phyloP scores from a whole-genome alignment of 257 asterid genomes.

The Solanum ahanhuiri region DNA sequence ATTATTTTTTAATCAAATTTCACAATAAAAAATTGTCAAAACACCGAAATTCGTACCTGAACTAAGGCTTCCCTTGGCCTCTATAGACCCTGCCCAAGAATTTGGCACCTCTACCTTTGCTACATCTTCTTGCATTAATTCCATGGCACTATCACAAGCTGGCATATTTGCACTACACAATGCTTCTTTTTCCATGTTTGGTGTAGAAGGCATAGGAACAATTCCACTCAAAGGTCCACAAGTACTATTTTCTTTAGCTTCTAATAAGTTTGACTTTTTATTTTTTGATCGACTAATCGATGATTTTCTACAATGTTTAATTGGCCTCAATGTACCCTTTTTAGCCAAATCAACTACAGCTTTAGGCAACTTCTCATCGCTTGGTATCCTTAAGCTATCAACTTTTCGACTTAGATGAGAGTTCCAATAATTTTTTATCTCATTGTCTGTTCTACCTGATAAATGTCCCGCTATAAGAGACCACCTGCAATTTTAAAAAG shows the following conservation, averaged over 20 bases:
- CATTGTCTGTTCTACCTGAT: constrained; percentile 98
- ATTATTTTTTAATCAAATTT: too few relatives aligned
- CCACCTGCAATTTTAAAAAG: constrained; percentile 40
- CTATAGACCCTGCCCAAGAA: background rate
- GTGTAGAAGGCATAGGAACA: constrained; percentile 32
- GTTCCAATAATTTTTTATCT: constrained; percentile 84
- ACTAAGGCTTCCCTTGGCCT: background rate
- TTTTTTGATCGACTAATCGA: constrained; percentile 14
- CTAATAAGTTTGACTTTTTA: background rate
- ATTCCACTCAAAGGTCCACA: background rate
- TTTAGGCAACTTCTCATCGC: constrained; percentile 11
- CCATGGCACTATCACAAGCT: background rate
- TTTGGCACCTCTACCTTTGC: background rate
- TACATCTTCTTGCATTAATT: background rate
- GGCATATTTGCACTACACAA: constrained; percentile 4
- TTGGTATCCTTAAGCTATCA: constrained; percentile 25
- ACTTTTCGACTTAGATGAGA: constrained; percentile 67
- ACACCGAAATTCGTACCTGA: background rate
- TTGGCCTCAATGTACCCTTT: background rate
- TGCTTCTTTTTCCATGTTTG: constrained; percentile 27
- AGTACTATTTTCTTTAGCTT: background rate
- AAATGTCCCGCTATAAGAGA: constrained; percentile 64
- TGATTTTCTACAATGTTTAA: constrained; percentile 10
- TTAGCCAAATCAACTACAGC: constrained; percentile 5
- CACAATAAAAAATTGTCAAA: too few relatives aligned